Evolutionary conservation across 345 rosid genomes (phyloP).

Genomic region (thale cress (Arabidopsis thaliana)): DNA sequence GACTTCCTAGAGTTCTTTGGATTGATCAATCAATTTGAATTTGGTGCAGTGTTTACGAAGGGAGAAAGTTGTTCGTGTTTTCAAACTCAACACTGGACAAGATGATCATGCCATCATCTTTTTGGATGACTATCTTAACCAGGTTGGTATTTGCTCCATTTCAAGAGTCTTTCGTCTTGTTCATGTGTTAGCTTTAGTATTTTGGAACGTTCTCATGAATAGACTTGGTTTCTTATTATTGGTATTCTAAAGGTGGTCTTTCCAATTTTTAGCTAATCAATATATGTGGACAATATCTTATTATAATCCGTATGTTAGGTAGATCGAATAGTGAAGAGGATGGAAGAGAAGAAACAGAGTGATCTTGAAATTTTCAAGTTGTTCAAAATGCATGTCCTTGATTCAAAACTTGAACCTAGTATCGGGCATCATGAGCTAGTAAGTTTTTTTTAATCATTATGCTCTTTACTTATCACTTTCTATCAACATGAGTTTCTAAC

Average conservation of each 20-base stretch:
- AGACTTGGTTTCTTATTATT: not conserved
- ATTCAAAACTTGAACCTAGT: constrained; percentile 73
- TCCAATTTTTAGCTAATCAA: not conserved
- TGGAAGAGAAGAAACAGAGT: constrained; percentile 66
- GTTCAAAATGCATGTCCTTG: constrained; percentile 78
- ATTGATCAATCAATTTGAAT: constrained; percentile 13
- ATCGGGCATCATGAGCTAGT: constrained; percentile 79
- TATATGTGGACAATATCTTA: not conserved
- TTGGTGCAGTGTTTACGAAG: constrained; percentile 68
- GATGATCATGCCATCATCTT: constrained; percentile 92
- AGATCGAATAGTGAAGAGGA: constrained; percentile 60
- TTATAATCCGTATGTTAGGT: constrained; percentile 47
- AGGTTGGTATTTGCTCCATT: constrained; percentile 52
- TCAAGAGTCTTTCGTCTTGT: not conserved
- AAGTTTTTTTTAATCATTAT: constrained; percentile 47
- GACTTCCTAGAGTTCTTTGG: not conserved
- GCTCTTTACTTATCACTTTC: not conserved
- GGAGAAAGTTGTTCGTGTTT: constrained; percentile 74
- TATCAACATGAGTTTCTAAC: not conserved
- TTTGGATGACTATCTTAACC: constrained; percentile 77
- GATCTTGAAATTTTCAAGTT: constrained; percentile 69
- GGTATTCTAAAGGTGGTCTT: not conserved
- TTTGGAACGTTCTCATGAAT: not conserved
- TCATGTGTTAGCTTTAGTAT: not conserved
- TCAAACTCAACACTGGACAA: constrained; percentile 86